phyloP scores from a whole-genome alignment of 2,329 filamentous ascomycete species.

The Rutstroemia sp. region DNA sequence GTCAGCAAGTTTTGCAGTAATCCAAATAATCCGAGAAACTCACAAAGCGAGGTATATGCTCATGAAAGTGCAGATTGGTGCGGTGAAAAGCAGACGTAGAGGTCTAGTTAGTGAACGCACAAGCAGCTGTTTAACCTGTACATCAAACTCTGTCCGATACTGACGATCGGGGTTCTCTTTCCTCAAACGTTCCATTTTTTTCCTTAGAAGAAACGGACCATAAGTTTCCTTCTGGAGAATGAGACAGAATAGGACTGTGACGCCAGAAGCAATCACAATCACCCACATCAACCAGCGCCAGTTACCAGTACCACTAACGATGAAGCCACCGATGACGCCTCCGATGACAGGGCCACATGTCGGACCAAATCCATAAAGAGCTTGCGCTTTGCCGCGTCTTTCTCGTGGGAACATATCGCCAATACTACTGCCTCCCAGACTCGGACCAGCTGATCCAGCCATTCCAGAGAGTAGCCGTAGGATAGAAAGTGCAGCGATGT shows the following conservation, averaged over 20 bases:
- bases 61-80: neutral
- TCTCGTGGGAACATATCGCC: conserved; percentile 33
- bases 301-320: conserved; percentile 43
- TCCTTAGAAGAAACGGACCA: neutral
- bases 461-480: conserved; percentile 43
- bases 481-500: conserved; percentile 35
- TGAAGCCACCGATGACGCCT: conserved; percentile 24
- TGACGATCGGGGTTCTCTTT: neutral
- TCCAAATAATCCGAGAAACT: neutral
- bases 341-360: conserved; percentile 29
- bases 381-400: conserved; percentile 26
- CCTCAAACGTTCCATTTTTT: neutral
- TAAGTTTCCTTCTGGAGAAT: neutral
- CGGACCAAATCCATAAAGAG: conserved; percentile 24
- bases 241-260: neutral
- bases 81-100: neutral
- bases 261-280: neutral
- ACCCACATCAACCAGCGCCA: conserved; percentile 31
- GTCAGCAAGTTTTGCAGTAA: neutral
- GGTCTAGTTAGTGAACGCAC: neutral
- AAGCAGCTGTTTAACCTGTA: neutral
- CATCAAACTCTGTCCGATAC: neutral
- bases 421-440: conserved; percentile 36
- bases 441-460: conserved; percentile 38
- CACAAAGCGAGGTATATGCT: neutral